Evolutionary conservation across 805 yeast genomes (phyloP), one percentile per base, ranked within the genome.

Genomic region (Wickerhamiella occidentalis): DNA sequence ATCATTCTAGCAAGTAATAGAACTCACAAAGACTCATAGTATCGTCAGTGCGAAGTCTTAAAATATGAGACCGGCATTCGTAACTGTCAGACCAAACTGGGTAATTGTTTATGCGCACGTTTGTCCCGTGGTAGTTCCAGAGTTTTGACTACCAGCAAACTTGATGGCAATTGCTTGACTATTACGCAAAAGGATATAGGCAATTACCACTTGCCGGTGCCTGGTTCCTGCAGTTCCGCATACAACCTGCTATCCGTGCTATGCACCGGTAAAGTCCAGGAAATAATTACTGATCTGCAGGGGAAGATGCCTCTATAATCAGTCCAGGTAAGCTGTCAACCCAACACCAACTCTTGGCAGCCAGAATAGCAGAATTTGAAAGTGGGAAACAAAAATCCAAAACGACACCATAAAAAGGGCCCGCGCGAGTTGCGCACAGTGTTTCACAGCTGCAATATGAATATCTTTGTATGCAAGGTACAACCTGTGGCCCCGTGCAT

Each of bases 161-260:
- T 23, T 5, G 8, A 23, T 5, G 26, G 26, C 8, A 23, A 23
- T 23, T 23, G 26, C 26, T 23, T n/a, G n/a, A n/a, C 26, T 23
- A 6, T 23, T 8, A 8, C 8, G 5, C 26, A 23, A 13, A 33
- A 33, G 4, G 21, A 9, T n/a, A 18, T 15, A 15, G 6, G 11
- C 11, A 7, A 15, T 6, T 19, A 19, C 3, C 9, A 5, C 38
- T n/a, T 3, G 38, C 18, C 7, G 41, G 41, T 37, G 19, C 41
- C 41, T 37, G 41, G 41, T 37, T 18, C 41, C 41, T 37, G 41
- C 41, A 33, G 38, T 33, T 33, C 38, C 38, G 38, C 38, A 33
- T 33, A 33, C 21, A n/a, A 33, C 19, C 19, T n/a, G 38, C 19
- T 33, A 33, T 33, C 38, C 38, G 38, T 12, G 38, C 38, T 15